Base-by-base conservation (phyloP, 805 yeast genomes). In the Kuraishia borneana region DNA sequence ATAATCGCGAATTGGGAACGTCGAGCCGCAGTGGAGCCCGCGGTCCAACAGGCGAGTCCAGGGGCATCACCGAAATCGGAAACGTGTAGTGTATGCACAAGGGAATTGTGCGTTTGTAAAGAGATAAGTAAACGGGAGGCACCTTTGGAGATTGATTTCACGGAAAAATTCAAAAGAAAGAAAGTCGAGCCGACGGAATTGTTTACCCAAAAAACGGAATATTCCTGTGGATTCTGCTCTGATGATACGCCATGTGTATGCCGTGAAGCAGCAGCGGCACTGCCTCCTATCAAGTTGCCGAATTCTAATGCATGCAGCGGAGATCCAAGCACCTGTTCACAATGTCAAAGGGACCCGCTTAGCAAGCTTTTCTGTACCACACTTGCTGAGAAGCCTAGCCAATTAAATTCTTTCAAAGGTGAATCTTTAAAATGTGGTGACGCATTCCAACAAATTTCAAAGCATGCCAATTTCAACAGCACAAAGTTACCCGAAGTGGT, bases 161-260 rank as follows among this genome's bases (percentile, higher is more conserved):
- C 84, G 5, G 46, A 54, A n/a, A 51, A 59, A 33, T 60, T 54
- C 55, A 40, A 45, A 27, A 38, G 47, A 37, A 52, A 51, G 14
- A 49, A 55, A 58, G 71, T 60, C 18, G 65, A 56, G 40, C 55
- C 56, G 39, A 60, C 47, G 39, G 60, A 52, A 31, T 42, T 53
- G 31, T 51, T 49, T 32, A 42, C 44, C 25, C 54, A 49, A 43
- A 43, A 51, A 34, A 13, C 6, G 28, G 28, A 25, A 12, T 25
- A 23, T 40, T 32, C 36, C 74, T 89, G 97, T 56, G 97, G 97
- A 0, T 88, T 89, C 55, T 89, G 97, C 50, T 74, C 94, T 0
- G 95, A 83, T 44, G 92, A 77, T 44, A 77, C 94, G 0, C 88
- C 95, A 2, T 89, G 97, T 57, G 82, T 89, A 2, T 89, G 96